These are phyloP conservation scores for Botrytis deweyae DNA, from an alignment of 2,329 filamentous ascomycete genomes.

Conservation along the genomic window DNA sequence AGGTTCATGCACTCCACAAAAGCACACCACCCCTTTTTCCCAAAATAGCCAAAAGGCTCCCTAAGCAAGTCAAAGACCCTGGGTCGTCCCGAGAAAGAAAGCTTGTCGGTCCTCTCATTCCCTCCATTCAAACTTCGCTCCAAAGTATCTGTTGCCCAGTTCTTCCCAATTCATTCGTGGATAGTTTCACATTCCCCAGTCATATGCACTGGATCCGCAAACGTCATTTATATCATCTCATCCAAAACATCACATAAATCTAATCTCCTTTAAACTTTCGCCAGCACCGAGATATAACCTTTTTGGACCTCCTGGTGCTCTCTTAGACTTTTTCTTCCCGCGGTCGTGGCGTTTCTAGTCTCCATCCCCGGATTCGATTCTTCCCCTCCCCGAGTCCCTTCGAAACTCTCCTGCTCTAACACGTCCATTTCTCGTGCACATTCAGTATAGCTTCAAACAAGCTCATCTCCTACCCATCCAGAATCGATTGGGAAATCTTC, in stretches of 20 bases:
- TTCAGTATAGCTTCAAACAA: neutral
- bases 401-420: neutral
- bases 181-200: neutral
- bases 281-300: neutral
- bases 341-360: neutral
- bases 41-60: neutral
- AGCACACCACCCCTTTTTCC: neutral
- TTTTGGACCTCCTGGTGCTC: neutral
- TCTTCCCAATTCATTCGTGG: neutral
- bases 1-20: constrained; percentile 3
- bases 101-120: neutral
- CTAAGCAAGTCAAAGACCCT: neutral
- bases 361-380: neutral
- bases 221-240: constrained; percentile 1
- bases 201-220: neutral
- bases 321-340: neutral
- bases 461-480: neutral
- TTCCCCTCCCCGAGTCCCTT: neutral
- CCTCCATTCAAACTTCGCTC: neutral
- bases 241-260: neutral
- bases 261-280: neutral
- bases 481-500: constrained; percentile 5
- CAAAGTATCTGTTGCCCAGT: neutral
- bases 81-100: constrained; percentile 1
- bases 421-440: neutral